These are phyloP conservation scores for Amyloporia xantha DNA, from an alignment of 768 basidiomycete genomes.

Conservation along the genomic window DNA sequence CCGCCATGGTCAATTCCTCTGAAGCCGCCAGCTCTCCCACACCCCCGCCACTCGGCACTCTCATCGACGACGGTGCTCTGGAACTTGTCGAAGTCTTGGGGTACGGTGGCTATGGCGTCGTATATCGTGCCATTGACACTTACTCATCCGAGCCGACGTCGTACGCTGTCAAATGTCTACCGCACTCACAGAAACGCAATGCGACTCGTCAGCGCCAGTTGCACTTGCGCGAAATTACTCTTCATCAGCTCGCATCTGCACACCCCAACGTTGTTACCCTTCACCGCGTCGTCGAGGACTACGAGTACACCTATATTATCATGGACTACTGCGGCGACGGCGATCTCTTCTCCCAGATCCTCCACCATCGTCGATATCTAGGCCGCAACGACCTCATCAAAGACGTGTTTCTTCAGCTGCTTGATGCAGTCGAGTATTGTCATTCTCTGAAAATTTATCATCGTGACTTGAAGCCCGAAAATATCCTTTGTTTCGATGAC, in stretches of 20 bases:
- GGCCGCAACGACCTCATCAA: conserved; percentile 83
- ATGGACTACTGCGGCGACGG: conserved; percentile 91
- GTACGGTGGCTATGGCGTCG: conserved; percentile 91
- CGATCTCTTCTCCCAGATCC: conserved; percentile 89
- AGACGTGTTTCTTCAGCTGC: conserved; percentile 85
- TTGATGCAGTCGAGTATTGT: conserved; percentile 91
- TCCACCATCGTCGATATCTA: conserved; percentile 69
- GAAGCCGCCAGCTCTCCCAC: conserved; percentile 36
- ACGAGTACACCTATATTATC: conserved; percentile 77
- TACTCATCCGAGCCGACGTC: conserved; percentile 40
- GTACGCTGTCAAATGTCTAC: conserved; percentile 90
- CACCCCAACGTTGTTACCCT: conserved; percentile 84
- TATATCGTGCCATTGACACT: conserved; percentile 79
- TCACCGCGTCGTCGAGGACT: conserved; percentile 82
- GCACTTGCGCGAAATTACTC: conserved; percentile 83
- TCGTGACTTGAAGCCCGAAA: conserved; percentile 97
- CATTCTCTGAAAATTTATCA: conserved; percentile 91
- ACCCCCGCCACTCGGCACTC: conserved; percentile 55
- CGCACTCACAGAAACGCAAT: conserved; percentile 42
- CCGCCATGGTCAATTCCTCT: conserved; percentile 24
- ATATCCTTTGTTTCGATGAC: conserved; percentile 77
- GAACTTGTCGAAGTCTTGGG: conserved; percentile 86
- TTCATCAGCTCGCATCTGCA: conserved; percentile 68
- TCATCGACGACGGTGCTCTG: conserved; percentile 77
- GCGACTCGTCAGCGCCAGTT: conserved; percentile 59